Evolutionary conservation across 2,329 filamentous ascomycete genomes (phyloP).

Genomic region (Gliomastix tumulicola): DNA sequence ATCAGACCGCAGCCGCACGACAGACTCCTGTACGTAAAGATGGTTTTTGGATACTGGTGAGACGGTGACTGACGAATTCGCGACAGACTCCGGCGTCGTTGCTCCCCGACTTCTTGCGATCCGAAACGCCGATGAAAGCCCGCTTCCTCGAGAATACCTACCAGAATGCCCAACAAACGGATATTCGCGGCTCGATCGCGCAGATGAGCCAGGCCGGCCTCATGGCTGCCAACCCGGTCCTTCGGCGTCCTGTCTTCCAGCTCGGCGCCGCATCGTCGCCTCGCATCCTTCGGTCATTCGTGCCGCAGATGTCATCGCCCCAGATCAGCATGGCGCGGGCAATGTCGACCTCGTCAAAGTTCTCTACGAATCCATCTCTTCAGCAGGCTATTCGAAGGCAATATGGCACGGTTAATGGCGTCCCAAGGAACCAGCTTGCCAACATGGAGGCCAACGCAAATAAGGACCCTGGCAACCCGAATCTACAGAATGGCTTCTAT

Average conservation of each 20-base stretch:
- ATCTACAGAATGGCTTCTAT: conserved; percentile 90
- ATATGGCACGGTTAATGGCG: conserved; percentile 38
- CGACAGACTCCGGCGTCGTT: too few relatives aligned
- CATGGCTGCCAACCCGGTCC: conserved; percentile 16
- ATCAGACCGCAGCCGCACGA: too few relatives aligned
- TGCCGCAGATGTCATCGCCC: neutral
- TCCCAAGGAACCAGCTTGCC: conserved; percentile 63
- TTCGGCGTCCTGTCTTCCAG: conserved; percentile 17
- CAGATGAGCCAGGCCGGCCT: conserved; percentile 20
- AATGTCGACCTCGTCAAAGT: conserved; percentile 1
- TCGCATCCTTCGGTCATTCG: conserved; percentile 1
- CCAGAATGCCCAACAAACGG: too few relatives aligned
- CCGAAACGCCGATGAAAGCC: too few relatives aligned
- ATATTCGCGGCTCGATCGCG: conserved; percentile 2
- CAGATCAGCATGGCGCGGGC: neutral
- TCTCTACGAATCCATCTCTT: neutral
- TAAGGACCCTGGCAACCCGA: conserved; percentile 80
- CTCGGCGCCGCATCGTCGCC: conserved; percentile 1
- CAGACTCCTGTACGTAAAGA: too few relatives aligned
- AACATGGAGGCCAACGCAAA: conserved; percentile 89
- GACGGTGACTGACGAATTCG: too few relatives aligned
- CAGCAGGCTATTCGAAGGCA: too few relatives aligned
- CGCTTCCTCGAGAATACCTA: too few relatives aligned
- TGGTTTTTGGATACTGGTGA: too few relatives aligned
- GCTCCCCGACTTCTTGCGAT: too few relatives aligned